phyloP scores from a whole-genome alignment of 768 basidiomycete genomes.

The Tylopilus sp. region DNA sequence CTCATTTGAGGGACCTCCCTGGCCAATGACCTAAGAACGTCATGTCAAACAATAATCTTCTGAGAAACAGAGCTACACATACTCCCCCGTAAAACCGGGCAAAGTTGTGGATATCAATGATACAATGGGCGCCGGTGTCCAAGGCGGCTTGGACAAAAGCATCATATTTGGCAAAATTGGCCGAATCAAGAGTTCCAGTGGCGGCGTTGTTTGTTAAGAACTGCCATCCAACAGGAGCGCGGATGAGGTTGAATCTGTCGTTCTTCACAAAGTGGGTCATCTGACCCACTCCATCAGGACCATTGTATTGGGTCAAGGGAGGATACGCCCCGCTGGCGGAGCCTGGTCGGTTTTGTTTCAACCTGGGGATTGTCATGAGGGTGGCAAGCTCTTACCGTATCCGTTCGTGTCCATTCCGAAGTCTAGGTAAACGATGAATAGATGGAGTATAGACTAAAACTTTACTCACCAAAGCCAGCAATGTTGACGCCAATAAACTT shows the following conservation, averaged over 20 bases:
- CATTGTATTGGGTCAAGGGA: constrained; percentile 5
- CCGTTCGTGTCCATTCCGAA: constrained; percentile 12
- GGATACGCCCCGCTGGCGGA: constrained; percentile 9
- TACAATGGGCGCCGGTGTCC: constrained; percentile 6
- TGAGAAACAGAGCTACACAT: background rate
- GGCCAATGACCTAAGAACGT: constrained; percentile 8
- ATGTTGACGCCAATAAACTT: constrained; percentile 12
- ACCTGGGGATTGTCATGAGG: background rate
- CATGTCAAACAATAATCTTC: background rate
- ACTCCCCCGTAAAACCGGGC: constrained; percentile 10
- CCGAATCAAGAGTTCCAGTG: constrained; percentile 34
- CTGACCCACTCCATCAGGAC: constrained; percentile 35
- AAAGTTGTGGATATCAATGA: constrained; percentile 15
- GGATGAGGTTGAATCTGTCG: constrained; percentile 53
- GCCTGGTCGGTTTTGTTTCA: background rate
- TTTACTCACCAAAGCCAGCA: constrained; percentile 10
- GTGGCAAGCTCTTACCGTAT: background rate
- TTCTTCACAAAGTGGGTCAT: constrained; percentile 55
- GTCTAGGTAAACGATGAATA: background rate
- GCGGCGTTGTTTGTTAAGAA: constrained; percentile 39
- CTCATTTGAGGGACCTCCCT: constrained; percentile 12
- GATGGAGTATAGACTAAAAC: background rate
- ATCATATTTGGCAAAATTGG: constrained; percentile 8
- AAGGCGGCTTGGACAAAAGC: constrained; percentile 11
- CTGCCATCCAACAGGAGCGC: constrained; percentile 58